A percentile compares a stretch with the other conserved stretches of the same genome.
Evolutionary conservation across 345 rosid species (phyloP).

Genomic region (Populus simonii): DNA sequence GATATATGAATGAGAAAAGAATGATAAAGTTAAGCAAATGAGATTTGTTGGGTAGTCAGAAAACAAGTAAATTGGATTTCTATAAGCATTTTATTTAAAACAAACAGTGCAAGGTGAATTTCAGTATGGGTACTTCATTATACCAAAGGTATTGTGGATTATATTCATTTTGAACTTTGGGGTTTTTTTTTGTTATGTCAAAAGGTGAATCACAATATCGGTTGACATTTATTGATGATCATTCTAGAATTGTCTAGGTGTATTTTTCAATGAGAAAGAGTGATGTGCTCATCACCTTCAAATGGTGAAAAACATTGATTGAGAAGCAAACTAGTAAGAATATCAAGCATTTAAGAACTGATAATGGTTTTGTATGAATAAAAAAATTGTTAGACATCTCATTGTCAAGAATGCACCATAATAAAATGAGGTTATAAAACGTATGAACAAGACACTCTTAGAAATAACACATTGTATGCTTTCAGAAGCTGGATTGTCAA

Average conservation of each 20-base stretch:
- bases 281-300: not conserved
- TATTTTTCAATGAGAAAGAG: not conserved
- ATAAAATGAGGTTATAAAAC: not conserved
- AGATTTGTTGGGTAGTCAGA: no score
- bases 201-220: not conserved
- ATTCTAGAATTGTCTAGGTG: not conserved
- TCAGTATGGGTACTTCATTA: not conserved
- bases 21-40: no score
- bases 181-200: not conserved
- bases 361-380: no score
- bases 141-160: not conserved
- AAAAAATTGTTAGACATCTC: no score
- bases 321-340: no score
- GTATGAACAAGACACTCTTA: not conserved
- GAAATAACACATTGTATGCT: not conserved
- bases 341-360: no score
- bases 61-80: no score
- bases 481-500: not conserved
- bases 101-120: not conserved
- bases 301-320: not conserved
- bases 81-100: not conserved
- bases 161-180: not conserved
- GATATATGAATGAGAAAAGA: no score
- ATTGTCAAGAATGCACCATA: not conserved
- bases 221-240: not conserved